Conservation (phyloP, 805 yeast species). For the Spathaspora arborariae region DNA sequence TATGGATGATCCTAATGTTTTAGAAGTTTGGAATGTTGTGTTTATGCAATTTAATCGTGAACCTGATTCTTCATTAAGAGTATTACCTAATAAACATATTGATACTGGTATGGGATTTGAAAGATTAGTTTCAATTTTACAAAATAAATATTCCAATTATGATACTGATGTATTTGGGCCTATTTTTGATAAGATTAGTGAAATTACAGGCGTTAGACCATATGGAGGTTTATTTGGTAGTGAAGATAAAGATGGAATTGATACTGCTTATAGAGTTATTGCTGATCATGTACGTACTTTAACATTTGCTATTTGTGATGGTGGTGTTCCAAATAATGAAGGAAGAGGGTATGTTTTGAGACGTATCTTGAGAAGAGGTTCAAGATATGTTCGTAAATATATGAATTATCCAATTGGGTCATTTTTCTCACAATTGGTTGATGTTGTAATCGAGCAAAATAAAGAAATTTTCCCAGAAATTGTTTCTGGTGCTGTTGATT, state of each 20-base stretch:
- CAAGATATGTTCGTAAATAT: conserved; percentile 94
- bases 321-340: conserved; percentile 98
- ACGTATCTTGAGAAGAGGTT: conserved; percentile 96
- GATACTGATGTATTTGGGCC: conserved; percentile 97
- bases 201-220: conserved; percentile 87
- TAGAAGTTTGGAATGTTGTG: conserved; percentile 97
- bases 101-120: conserved; percentile 99
- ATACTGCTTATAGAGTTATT: conserved; percentile 95
- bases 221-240: conserved; percentile 91
- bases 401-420: conserved; percentile 93
- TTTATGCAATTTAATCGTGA: conserved; percentile 97
- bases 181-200: conserved; percentile 79
- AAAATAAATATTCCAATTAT: conserved; percentile 87
- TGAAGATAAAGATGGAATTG: conserved; percentile 91
- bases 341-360: conserved; percentile 98
- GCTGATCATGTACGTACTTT: conserved; percentile 98
- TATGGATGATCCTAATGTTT: conserved; percentile 95
- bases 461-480: conserved; percentile 90
- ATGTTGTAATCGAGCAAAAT: conserved; percentile 87
- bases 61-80: conserved; percentile 69
- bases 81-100: conserved; percentile 91
- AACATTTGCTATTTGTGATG: conserved; percentile 94
- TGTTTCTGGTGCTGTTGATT: conserved; percentile 61
- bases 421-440: conserved; percentile 88
- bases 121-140: conserved; percentile 91